Base-by-base conservation (phyloP, 2,329 filamentous ascomycete species). In the Venturia oleaginea region DNA sequence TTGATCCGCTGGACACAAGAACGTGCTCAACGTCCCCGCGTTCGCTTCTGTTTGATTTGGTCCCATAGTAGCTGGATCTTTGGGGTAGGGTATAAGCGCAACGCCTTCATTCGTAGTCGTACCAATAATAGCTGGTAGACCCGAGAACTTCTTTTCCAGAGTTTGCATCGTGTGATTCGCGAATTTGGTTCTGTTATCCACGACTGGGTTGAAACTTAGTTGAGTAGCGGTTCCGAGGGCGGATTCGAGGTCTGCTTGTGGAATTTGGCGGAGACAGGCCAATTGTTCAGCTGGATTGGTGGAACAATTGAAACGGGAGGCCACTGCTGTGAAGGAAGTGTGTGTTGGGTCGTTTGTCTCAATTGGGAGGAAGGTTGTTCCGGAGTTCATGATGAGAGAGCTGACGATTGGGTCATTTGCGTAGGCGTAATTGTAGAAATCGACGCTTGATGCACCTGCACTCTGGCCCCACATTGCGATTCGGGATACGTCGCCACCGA, bases 391-490 rank as follows among this genome's bases (percentile, higher is more conserved):
- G 48, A 76, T 74, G 46, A 73, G 67, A 22, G 65, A 65, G 24
- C 48, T 54, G 27, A 62, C 62, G 27, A 67, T 72, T 15, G 67
- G 67, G 64, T 75, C 71, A 0, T 8, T 57, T 1, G 63, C 60
- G 66, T 68, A 73, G 22, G 72, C 72, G 64, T 72, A 75, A 43
- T 68, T 67, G 51, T 75, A 73, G 15, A 68, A 67, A 51, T 75
- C 74, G 2, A 71, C 67, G 0, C 69, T 69, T 15, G 61, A 61
- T 15, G 65, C 37, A 2, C 83, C 76, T 1, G 83, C 83, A 4
- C 81, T 83, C 67, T 85, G 85, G 2, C 83, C 83, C 63, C 72
- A 76, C 7, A 79, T 69, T 1, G 72, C 76, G 61, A 80, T 74
- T 3, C 71, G 67, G 30, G 74, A 70, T 5, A 76, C 71, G 68